Percentiles rank a stretch among this genome's conserved stretches.
Conservation (phyloP, 495 filamentous ascomycete species). For the Daldinia concentrica region DNA sequence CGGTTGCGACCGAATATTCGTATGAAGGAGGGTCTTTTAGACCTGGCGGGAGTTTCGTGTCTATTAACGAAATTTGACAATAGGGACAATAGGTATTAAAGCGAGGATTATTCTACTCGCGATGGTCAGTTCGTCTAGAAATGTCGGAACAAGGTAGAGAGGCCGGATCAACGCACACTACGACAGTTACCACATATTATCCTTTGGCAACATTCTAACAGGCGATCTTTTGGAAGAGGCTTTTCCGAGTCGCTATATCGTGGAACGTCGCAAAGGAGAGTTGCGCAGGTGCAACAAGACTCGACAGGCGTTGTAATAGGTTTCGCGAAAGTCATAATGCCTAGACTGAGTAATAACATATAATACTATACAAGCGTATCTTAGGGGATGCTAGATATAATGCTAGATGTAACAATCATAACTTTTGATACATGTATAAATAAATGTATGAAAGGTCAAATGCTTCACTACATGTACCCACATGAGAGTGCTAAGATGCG, state of each 20-base stretch:
- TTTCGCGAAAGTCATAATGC: slow-evolving; percentile 37
- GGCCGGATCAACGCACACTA: slow-evolving; percentile 52
- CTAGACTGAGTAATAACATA: background rate
- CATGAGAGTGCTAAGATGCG: background rate
- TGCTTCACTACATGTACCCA: too few species aligned
- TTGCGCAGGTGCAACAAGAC: slow-evolving; percentile 74
- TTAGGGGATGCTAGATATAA: background rate
- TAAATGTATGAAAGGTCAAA: too few species aligned
- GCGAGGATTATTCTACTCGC: slow-evolving; percentile 67
- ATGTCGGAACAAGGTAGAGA: background rate
- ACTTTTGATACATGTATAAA: background rate
- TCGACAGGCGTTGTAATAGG: slow-evolving; percentile 41
- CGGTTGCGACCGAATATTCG: slow-evolving; percentile 49
- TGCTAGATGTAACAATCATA: background rate
- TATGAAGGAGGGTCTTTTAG: slow-evolving; percentile 68
- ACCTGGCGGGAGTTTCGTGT: slow-evolving; percentile 63
- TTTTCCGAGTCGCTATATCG: slow-evolving; percentile 62
- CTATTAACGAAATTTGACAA: slow-evolving; percentile 58
- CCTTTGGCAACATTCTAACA: slow-evolving; percentile 70
- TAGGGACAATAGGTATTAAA: slow-evolving; percentile 74
- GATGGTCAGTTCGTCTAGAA: slow-evolving; percentile 20
- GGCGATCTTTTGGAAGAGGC: slow-evolving; percentile 59
- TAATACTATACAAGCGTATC: background rate
- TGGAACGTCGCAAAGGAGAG: slow-evolving; percentile 59
- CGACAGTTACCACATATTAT: slow-evolving; percentile 75